Conservation (phyloP, 2,329 filamentous ascomycete species). For the Lecanicillium sp. region DNA sequence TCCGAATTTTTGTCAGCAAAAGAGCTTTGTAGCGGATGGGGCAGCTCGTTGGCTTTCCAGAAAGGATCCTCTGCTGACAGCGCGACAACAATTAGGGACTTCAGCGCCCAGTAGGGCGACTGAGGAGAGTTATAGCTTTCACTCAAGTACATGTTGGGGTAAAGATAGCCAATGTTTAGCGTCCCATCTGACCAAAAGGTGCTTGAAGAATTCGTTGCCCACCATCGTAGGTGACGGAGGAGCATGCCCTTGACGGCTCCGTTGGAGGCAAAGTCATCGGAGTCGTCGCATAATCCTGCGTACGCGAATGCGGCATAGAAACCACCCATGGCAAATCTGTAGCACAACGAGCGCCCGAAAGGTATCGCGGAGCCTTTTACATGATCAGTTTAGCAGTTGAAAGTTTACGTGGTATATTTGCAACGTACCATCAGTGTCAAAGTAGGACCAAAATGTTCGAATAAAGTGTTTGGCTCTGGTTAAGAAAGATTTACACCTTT, state of each 20-base stretch:
- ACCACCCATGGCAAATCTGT: constrained; percentile 40
- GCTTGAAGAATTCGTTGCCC: constrained; percentile 28
- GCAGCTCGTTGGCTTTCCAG: constrained; percentile 32
- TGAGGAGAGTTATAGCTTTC: constrained; percentile 52
- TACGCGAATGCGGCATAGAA: constrained; percentile 39
- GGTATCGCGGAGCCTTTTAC: constrained; percentile 38
- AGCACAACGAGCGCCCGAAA: constrained; percentile 42
- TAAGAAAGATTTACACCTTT: constrained; percentile 26
- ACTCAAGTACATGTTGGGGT: constrained; percentile 43
- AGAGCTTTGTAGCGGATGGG: constrained; percentile 12
- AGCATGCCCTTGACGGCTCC: constrained; percentile 39
- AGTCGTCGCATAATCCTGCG: constrained; percentile 28
- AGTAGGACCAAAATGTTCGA: constrained; percentile 36
- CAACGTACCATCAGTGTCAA: constrained; percentile 32
- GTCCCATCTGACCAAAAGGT: constrained; percentile 42
- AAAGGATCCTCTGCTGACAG: constrained; percentile 30
- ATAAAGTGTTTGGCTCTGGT: constrained; percentile 31
- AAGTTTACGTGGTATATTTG: fast-evolving
- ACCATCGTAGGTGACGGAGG: constrained; percentile 41
- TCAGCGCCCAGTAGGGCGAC: constrained; percentile 46
- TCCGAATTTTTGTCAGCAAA: not conserved
- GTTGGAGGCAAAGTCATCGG: constrained; percentile 24
- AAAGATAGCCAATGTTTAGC: constrained; percentile 34
- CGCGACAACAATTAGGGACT: constrained; percentile 35
- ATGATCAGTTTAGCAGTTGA: not conserved